These are phyloP conservation scores for Lachancea waltii DNA, from an alignment of 805 yeast species.

Conservation along the genomic window DNA sequence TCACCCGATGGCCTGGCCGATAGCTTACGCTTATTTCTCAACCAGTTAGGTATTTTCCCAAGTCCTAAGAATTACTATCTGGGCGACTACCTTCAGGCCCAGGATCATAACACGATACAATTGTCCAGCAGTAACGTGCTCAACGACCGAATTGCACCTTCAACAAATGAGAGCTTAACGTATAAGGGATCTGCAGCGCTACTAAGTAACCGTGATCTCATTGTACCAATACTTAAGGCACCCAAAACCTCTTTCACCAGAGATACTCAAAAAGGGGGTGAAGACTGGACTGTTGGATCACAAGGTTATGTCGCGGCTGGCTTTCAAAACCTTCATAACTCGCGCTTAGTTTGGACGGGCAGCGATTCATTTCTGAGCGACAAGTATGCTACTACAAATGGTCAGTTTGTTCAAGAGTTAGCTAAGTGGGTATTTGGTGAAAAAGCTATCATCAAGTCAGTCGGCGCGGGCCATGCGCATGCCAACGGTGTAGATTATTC, in stretches of 20 bases:
- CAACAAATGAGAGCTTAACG: slow-evolving; percentile 15
- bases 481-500: slow-evolving; percentile 38
- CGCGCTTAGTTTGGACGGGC: slow-evolving; percentile 82
- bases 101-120: slow-evolving; percentile 11
- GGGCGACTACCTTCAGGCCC: slow-evolving; percentile 54
- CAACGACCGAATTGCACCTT: slow-evolving; percentile 12
- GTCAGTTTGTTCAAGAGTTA: slow-evolving; percentile 40
- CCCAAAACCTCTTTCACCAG: slow-evolving; percentile 57
- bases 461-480: slow-evolving; percentile 49
- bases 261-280: slow-evolving; percentile 50
- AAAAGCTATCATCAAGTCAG: slow-evolving; percentile 53
- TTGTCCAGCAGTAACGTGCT: slow-evolving; percentile 13
- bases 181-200: slow-evolving; percentile 61
- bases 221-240: slow-evolving; percentile 66
- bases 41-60: slow-evolving; percentile 78
- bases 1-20: slow-evolving; percentile 49
- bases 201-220: slow-evolving; percentile 57
- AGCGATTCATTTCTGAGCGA: slow-evolving; percentile 47
- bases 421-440: slow-evolving; percentile 71
- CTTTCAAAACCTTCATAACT: slow-evolving; percentile 72
- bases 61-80: slow-evolving; percentile 66
- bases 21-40: slow-evolving; percentile 57
- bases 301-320: slow-evolving; percentile 73
- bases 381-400: slow-evolving; percentile 28
- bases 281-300: slow-evolving; percentile 71